phyloP scores from a whole-genome alignment of 2,329 filamentous ascomycete species.

The Nothomitra cinnamomea region DNA sequence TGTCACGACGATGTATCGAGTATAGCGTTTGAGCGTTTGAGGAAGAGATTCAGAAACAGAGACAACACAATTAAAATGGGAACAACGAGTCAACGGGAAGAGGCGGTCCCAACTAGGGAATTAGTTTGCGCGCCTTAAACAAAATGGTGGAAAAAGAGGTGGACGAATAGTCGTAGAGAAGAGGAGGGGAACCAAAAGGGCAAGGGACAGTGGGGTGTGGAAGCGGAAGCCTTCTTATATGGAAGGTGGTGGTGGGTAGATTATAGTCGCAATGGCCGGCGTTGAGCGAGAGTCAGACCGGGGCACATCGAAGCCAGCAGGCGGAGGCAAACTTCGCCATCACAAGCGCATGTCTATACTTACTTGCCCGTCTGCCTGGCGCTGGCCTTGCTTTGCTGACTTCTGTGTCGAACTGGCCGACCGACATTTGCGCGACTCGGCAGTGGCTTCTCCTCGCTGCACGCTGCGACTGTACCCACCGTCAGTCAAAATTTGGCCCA shows the following conservation, averaged over 20 bases:
- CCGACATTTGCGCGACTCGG: not conserved
- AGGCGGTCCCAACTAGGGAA: constrained; percentile 34
- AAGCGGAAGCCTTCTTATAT: constrained; percentile 2
- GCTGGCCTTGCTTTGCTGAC: not conserved
- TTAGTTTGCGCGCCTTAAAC: constrained; percentile 45
- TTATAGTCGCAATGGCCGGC: not conserved
- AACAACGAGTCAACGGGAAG: constrained; percentile 13
- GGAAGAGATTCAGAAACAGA: constrained; percentile 19
- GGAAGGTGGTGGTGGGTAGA: not conserved
- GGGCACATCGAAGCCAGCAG: not conserved
- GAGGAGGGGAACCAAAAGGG: constrained; percentile 26
- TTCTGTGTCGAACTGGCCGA: too few species aligned
- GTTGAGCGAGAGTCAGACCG: not conserved
- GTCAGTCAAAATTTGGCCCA: not conserved
- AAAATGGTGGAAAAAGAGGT: constrained; percentile 18
- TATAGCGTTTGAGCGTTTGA: not conserved
- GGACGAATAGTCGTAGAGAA: constrained; percentile 26
- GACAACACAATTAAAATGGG: constrained; percentile 12
- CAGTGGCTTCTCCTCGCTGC: not conserved
- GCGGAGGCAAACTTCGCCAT: not conserved
- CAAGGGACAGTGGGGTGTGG: not conserved
- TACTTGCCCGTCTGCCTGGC: not conserved
- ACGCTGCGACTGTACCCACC: not conserved
- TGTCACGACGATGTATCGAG: constrained; percentile 6
- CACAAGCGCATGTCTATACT: not conserved